phyloP scores from a whole-genome alignment of 2,329 filamentous ascomycete species.

The Botrytis paeoniae region DNA sequence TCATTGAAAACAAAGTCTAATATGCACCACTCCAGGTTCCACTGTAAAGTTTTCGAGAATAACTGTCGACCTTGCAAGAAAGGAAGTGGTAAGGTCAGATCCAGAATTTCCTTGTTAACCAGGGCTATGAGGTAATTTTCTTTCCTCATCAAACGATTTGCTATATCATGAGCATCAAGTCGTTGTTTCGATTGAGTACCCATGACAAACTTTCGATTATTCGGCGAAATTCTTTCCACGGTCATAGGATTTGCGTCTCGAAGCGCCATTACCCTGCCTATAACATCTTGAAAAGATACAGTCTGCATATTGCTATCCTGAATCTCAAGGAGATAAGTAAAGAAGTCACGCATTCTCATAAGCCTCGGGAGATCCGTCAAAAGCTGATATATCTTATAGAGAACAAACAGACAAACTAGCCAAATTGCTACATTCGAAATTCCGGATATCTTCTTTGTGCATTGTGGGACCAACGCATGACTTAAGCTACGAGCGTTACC shows the following conservation, averaged over 20 bases:
- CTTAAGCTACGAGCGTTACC: conserved; percentile 44
- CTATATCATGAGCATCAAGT: conserved; percentile 94
- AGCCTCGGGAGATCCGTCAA: conserved; percentile 57
- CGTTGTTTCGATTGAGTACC: conserved; percentile 89
- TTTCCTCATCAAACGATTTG: conserved; percentile 91
- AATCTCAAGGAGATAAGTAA: conserved; percentile 63
- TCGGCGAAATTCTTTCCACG: conserved; percentile 57
- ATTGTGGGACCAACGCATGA: conserved; percentile 59
- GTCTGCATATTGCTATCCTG: conserved; percentile 70
- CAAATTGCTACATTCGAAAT: conserved; percentile 47
- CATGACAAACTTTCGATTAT: conserved; percentile 52
- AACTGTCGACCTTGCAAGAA: conserved; percentile 76
- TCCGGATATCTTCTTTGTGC: conserved; percentile 44
- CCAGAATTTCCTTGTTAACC: conserved; percentile 93
- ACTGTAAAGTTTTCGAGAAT: conserved; percentile 86
- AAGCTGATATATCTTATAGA: conserved; percentile 57
- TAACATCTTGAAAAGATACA: conserved; percentile 70
- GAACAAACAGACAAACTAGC: conserved; percentile 64
- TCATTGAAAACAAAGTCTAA: conserved; percentile 93
- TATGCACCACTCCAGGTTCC: conserved; percentile 87
- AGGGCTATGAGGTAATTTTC: conserved; percentile 97
- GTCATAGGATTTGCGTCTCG: conserved; percentile 67
- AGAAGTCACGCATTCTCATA: conserved; percentile 66
- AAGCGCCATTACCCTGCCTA: conserved; percentile 66
- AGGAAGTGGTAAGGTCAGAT: conserved; percentile 81